Evolutionary conservation across 2,329 filamentous ascomycete genomes (phyloP).

Genomic region (Trichophyton equinum): DNA sequence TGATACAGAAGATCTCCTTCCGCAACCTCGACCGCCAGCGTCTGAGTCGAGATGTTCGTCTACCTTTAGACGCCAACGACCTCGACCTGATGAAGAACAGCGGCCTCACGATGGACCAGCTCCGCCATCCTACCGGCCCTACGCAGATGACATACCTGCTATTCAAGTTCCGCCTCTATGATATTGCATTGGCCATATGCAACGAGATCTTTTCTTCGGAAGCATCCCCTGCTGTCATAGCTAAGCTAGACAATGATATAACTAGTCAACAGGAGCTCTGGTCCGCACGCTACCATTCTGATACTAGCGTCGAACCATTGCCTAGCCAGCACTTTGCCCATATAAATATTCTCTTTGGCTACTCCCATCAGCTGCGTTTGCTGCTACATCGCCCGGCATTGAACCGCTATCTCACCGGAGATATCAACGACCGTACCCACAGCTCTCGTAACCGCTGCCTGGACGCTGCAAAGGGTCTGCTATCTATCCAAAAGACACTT

Average conservation of each 20-base stretch:
- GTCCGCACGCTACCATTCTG: constrained; percentile 20
- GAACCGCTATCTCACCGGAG: constrained; percentile 23
- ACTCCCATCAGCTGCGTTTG: constrained; percentile 28
- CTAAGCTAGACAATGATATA: constrained; percentile 23
- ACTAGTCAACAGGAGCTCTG: constrained; percentile 21
- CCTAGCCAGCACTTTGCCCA: constrained; percentile 28
- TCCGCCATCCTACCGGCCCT: constrained; percentile 15
- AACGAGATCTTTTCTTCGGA: constrained; percentile 22
- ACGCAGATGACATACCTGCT: constrained; percentile 34
- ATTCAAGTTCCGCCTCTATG: constrained; percentile 26
- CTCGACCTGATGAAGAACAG: constrained; percentile 22
- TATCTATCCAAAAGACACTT: constrained; percentile 24
- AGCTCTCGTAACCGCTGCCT: constrained; percentile 23
- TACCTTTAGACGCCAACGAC: constrained; percentile 28
- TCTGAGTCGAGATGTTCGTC: constrained; percentile 20
- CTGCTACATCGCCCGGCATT: constrained; percentile 27
- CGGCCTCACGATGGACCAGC: constrained; percentile 12
- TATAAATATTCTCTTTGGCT: constrained; percentile 30
- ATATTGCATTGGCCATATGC: constrained; percentile 27
- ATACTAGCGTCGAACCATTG: constrained; percentile 18
- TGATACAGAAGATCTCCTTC: constrained; percentile 27
- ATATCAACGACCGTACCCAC: constrained; percentile 21
- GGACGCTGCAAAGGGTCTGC: constrained; percentile 22
- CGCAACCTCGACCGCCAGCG: constrained; percentile 24
- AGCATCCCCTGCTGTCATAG: constrained; percentile 15